Evolutionary conservation across 2,329 filamentous ascomycete species (phyloP), one percentile per base, ranked within the genome.

Genomic region (Fusarium sp.): DNA sequence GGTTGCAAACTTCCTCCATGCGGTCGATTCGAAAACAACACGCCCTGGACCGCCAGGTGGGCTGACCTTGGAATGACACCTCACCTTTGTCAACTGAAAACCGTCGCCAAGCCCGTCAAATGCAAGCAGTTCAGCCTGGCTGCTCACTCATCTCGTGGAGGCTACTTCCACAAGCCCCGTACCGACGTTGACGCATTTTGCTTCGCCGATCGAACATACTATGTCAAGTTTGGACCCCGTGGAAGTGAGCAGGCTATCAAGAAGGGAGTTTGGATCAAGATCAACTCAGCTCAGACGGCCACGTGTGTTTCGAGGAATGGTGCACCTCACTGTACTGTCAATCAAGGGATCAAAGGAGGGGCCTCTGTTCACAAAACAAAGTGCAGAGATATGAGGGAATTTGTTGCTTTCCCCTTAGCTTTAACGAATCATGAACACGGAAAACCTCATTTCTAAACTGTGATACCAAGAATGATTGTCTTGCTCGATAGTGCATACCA

Each of bases 11-110:
- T 9, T 6, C 54, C 39, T 4, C 46, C 46, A 2, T 51, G 46
- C 31, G 46, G 46, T 13, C 46, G 29, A 5, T 50, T 59, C 15
- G 54, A 61, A 8, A 62, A 62, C 15, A 36, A 52, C 14, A 59
- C 58, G 3, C 56, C 46, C 1, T 59, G 58, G 58, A 21, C 23
- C 2, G 36, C 47, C 1, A 42, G 23, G 18, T 51, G 41, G 42
- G 54, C 46, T 2, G 39, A 51, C 11, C 31, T 58, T 7, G 46
- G 39, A 33, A 33, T 33, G 31, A 33, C 10, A 11, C 31, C 31
- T 33, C 31, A 33, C 31, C 31, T 23, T 2, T 58, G 54, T 13
- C 47, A 45, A 11, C 46, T 51, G 15, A 43, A n/a, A 2, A 50
- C 14, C 4, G 40, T 17, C n/a, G 10, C 15, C 15, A 39, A 20